phyloP scores from a whole-genome alignment of 805 yeast genomes.

The Candida takata region DNA sequence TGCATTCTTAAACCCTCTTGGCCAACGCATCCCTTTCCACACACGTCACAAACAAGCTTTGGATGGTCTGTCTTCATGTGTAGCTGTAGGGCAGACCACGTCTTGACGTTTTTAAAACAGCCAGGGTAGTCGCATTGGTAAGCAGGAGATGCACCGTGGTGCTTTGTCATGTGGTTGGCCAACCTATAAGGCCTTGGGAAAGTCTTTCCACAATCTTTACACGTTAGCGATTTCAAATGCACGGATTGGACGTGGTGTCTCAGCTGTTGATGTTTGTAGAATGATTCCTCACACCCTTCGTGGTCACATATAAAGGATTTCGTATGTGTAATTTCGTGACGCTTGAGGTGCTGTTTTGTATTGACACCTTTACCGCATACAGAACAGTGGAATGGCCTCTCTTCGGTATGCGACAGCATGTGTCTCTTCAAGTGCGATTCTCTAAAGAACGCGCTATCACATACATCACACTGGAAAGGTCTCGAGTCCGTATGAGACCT shows the following conservation, averaged over 20 bases:
- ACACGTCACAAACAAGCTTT: slow-evolving; percentile 51
- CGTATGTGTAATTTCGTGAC: slow-evolving; percentile 81
- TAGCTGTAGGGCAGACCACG: slow-evolving; percentile 65
- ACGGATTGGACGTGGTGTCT: slow-evolving; percentile 60
- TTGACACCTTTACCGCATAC: slow-evolving; percentile 79
- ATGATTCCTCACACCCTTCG: slow-evolving; percentile 58
- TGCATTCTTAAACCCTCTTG: slow-evolving; percentile 64
- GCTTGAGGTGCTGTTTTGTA: slow-evolving; percentile 68
- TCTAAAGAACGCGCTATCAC: slow-evolving; percentile 61
- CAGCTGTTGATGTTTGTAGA: slow-evolving; percentile 69
- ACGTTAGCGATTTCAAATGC: slow-evolving; percentile 50
- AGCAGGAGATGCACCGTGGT: slow-evolving; percentile 50
- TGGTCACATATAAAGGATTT: slow-evolving; percentile 54
- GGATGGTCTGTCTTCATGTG: slow-evolving; percentile 75
- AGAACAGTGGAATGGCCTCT: slow-evolving; percentile 67
- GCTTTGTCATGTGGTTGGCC: slow-evolving; percentile 56
- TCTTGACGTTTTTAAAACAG: slow-evolving; percentile 53
- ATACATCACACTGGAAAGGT: slow-evolving; percentile 64
- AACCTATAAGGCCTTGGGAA: slow-evolving; percentile 62
- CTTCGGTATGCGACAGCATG: slow-evolving; percentile 51
- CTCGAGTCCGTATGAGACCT: slow-evolving; percentile 72
- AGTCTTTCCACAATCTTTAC: slow-evolving; percentile 55
- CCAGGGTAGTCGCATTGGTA: slow-evolving; percentile 58
- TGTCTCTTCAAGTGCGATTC: slow-evolving; percentile 81
- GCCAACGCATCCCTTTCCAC: slow-evolving; percentile 72